Evolutionary conservation across 1,139 yeast genomes (phyloP), one percentile per base, ranked within the genome.

Genomic region (Yamadazyma trypodendri): DNA sequence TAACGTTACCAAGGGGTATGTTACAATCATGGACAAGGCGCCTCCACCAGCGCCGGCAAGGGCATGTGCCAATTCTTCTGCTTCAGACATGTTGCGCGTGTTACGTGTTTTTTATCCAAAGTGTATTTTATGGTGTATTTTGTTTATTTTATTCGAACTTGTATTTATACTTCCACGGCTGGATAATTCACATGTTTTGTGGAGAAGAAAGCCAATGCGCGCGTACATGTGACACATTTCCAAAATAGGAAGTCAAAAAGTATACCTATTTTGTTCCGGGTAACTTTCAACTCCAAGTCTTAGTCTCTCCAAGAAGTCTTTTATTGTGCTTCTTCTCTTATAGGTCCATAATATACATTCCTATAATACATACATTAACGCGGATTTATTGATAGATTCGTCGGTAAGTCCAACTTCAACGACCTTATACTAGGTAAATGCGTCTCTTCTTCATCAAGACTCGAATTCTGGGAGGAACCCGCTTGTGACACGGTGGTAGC

Each of bases 31-130:
- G 7, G 95, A 79, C 32, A 87, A 73, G 29, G 94, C 89, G 16
- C 97, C 97, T 25, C 96, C 96, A 10, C 92, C 84, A 35, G 96
- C 95, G 11, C 97, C 97, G 10, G 96, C 86, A 16, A 89, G 63
- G 12, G 96, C 96, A 55, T 89, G 96, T 28, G 94, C 90, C 28
- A 77, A 58, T 48, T 79, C 81, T 49, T 75, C 79, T 16, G 55
- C 51, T 39, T 60, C 66, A n/a, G 65, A 53, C 70, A 64, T 64
- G 21, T 32, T 13, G 9, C n/a, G 25, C n/a, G 9, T 7, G 25
- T 6, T 7, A 7, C n/a, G 5, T 23, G 5, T 11, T 25, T 4
- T 14, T 9, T 28, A 22, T 18, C n/a, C 5, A 13, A 8, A 13
- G n/a, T n/a, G n/a, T 7, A 23, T 10, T 23, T 23, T 4, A 23